Percentiles rank a stretch among this genome's conserved stretches.
These are phyloP conservation scores for Syncephalastrum monosporum DNA, from an alignment of 371 early-diverging fungal species.

Conservation along the genomic window DNA sequence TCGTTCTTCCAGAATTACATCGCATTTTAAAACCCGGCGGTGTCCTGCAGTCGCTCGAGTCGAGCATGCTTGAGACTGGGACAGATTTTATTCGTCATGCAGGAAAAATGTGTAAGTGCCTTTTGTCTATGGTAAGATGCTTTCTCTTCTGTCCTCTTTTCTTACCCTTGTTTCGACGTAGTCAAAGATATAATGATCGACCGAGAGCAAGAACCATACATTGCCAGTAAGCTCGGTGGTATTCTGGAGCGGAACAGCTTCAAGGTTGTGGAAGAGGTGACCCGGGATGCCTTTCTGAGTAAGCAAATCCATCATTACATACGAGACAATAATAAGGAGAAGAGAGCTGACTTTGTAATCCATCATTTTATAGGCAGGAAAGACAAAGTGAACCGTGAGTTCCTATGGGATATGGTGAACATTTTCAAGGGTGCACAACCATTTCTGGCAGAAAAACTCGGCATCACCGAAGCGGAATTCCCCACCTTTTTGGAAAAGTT, in stretches of 20 bases:
- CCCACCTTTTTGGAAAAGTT: constrained; percentile 17
- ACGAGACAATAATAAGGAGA: neutral
- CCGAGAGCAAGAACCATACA: constrained; percentile 53
- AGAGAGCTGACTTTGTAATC: neutral
- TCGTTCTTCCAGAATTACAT: constrained; percentile 44
- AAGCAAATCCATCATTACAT: constrained; percentile 4
- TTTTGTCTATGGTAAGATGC: constrained; percentile 20
- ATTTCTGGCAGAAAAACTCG: constrained; percentile 18
- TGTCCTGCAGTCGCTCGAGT: constrained; percentile 53
- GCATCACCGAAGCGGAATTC: constrained; percentile 15
- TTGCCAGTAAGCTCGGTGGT: constrained; percentile 35
- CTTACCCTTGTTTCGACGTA: constrained; percentile 7
- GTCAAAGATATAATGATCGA: constrained; percentile 26
- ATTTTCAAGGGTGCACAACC: constrained; percentile 21
- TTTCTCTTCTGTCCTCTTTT: constrained; percentile 9
- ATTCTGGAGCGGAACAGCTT: constrained; percentile 33
- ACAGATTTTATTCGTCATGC: constrained; percentile 12
- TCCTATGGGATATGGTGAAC: constrained; percentile 19
- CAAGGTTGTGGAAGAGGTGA: constrained; percentile 19
- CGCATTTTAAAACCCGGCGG: constrained; percentile 61
- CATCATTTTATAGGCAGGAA: constrained; percentile 8
- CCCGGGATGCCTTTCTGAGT: constrained; percentile 18
- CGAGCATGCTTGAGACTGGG: constrained; percentile 29
- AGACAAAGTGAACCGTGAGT: constrained; percentile 18
- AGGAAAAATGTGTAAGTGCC: constrained; percentile 2